These are phyloP conservation scores for Blastomyces emzantsi DNA, from an alignment of 2,329 filamentous ascomycete species.

Conservation along the genomic window DNA sequence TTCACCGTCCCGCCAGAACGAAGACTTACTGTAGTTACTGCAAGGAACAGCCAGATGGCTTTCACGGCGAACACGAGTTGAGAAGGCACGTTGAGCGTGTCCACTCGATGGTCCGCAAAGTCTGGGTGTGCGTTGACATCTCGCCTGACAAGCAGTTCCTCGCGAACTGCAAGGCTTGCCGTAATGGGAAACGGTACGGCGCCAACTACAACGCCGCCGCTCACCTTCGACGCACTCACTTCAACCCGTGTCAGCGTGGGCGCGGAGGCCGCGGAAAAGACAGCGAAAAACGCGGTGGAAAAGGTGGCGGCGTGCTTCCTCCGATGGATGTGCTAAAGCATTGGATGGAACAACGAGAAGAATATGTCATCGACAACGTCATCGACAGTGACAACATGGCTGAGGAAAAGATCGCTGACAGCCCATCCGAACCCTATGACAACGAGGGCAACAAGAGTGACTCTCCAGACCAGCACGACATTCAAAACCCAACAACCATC, in stretches of 20 bases:
- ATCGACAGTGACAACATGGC: constrained; percentile 9
- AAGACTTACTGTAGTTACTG: constrained; percentile 65
- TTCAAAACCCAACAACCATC: not conserved
- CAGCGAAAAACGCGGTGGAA: constrained; percentile 52
- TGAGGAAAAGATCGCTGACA: not conserved
- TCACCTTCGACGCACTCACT: constrained; percentile 80
- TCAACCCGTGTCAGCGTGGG: constrained; percentile 56
- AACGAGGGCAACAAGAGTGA: not conserved
- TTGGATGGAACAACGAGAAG: constrained; percentile 52
- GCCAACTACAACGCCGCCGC: constrained; percentile 94
- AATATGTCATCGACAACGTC: constrained; percentile 33
- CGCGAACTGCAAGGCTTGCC: constrained; percentile 74
- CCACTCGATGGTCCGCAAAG: constrained; percentile 53
- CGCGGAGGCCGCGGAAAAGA: constrained; percentile 49
- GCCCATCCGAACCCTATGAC: not conserved
- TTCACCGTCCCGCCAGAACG: constrained; percentile 57
- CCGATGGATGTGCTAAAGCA: constrained; percentile 52
- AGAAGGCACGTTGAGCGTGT: constrained; percentile 58
- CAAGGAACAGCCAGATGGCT: constrained; percentile 63
- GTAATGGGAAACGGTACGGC: constrained; percentile 66
- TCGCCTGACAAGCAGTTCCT: constrained; percentile 56
- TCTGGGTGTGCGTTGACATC: constrained; percentile 56
- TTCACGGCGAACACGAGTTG: constrained; percentile 78
- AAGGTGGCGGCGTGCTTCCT: constrained; percentile 53
- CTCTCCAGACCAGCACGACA: not conserved